These are phyloP conservation scores for Citrus australasica DNA, from an alignment of 345 rosid species.

Conservation along the genomic window DNA sequence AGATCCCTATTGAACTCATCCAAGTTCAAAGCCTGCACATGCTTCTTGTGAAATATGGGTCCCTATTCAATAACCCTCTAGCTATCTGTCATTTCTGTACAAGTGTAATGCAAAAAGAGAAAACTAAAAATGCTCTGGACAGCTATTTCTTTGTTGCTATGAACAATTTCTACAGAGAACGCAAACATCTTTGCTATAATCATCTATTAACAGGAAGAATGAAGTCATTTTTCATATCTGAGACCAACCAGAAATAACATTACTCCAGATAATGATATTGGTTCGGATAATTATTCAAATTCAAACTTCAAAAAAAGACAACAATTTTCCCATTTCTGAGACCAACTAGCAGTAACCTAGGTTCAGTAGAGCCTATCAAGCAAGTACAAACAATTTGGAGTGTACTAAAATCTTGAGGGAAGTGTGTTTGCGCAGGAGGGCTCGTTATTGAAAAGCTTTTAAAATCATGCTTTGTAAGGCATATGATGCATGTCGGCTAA, in stretches of 20 bases:
- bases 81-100: background rate
- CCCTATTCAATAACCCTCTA: background rate
- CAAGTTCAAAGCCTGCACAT: background rate
- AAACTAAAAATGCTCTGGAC: background rate
- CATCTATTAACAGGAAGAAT: background rate
- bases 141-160: background rate
- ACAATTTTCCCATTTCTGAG: background rate
- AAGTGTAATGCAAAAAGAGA: background rate
- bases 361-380: background rate
- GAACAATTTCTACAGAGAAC: background rate
- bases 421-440: background rate
- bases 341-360: background rate
- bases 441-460: background rate
- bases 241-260: background rate
- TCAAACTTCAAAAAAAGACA: background rate
- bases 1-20: background rate
- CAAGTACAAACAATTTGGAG: background rate
- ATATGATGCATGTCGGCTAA: background rate
- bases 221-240: no score
- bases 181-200: background rate
- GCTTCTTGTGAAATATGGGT: background rate
- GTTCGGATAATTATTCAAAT: background rate
- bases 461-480: background rate
- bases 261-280: background rate
- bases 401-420: background rate